Conservation (phyloP, 1,139 yeast species). For the Sugiyamaella sp. region DNA sequence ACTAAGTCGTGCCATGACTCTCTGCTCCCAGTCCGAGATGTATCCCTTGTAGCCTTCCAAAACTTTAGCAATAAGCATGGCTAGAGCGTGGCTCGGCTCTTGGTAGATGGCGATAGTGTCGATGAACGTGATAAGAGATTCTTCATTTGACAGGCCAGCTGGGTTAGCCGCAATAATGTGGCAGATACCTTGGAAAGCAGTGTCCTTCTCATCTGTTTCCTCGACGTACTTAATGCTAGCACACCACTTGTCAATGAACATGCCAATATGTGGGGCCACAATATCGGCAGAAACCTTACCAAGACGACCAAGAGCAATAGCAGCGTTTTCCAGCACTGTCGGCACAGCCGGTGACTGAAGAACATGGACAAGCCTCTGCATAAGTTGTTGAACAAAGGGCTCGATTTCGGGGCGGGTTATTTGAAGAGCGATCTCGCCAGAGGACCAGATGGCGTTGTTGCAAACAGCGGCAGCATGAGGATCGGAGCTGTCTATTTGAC, state of each 20-base stretch:
- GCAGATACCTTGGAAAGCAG: conserved; percentile 78
- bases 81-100: conserved; percentile 45
- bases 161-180: conserved; percentile 68
- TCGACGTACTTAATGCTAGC: conserved; percentile 62
- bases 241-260: conserved; percentile 68
- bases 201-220: conserved; percentile 80
- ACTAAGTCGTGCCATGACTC: conserved; percentile 30
- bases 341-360: conserved; percentile 53
- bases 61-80: conserved; percentile 39
- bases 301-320: conserved; percentile 91
- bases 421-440: conserved; percentile 82
- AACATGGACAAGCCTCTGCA: conserved; percentile 65
- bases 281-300: conserved; percentile 67
- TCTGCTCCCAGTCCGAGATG: conserved; percentile 41
- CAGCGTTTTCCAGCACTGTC: conserved; percentile 76
- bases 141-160: conserved; percentile 57
- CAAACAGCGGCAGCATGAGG: conserved; percentile 50
- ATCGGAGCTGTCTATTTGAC: conserved; percentile 58
- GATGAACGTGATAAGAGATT: conserved; percentile 55
- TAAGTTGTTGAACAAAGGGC: conserved; percentile 60
- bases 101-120: conserved; percentile 65
- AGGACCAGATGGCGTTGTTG: conserved; percentile 92
- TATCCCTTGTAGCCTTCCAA: conserved; percentile 43
- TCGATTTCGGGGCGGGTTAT: conserved; percentile 50
- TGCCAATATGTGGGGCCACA: conserved; percentile 58